Percentiles rank a stretch among this genome's conserved stretches.
Evolutionary conservation across 176 grass and related monocot genomes (phyloP).

Genomic region (Oryza glumipatula): DNA sequence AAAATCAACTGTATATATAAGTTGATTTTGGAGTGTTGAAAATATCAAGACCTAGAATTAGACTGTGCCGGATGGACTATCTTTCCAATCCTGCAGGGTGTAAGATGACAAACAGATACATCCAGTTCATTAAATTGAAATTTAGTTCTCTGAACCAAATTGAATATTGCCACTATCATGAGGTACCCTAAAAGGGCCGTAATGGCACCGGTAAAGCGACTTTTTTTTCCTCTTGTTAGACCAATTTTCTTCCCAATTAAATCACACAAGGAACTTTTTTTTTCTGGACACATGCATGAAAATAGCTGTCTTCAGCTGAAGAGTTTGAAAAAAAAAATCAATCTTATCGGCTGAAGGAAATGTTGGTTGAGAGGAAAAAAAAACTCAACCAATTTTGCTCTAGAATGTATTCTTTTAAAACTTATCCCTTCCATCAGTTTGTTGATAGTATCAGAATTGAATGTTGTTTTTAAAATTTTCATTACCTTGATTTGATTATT

Average conservation of each 20-base stretch:
- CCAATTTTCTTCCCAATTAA: background rate
- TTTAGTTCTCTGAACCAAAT: background rate
- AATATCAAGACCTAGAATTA: background rate
- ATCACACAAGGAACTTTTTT: background rate
- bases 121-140: too few species aligned
- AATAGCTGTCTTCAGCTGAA: background rate
- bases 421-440: background rate
- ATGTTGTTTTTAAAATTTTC: background rate
- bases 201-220: background rate
- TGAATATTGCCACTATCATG: background rate
- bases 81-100: background rate
- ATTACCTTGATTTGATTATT: background rate
- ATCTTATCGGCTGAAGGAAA: background rate
- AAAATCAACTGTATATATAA: too few species aligned
- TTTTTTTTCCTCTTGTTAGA: background rate
- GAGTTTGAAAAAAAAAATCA: conserved; percentile 19
- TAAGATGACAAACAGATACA: background rate
- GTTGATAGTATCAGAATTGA: background rate
- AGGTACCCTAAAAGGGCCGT: background rate
- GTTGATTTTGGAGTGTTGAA: background rate
- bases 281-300: background rate
- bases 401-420: background rate
- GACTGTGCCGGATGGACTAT: background rate
- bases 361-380: background rate
- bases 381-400: background rate